These are phyloP conservation scores for Candida railenensis DNA, from an alignment of 805 yeast species.

Conservation along the genomic window DNA sequence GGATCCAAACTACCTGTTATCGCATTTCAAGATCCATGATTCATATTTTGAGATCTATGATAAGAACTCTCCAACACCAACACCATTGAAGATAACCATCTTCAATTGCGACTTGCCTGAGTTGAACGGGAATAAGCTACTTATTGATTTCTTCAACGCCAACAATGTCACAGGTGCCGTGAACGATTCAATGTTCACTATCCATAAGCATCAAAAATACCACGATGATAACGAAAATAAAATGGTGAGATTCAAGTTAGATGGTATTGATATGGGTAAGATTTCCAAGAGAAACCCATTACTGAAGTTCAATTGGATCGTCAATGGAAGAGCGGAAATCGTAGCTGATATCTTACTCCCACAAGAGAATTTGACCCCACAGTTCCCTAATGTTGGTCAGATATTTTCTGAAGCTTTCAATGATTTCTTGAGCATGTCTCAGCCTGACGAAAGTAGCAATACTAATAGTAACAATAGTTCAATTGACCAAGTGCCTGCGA, in stretches of 20 bases:
- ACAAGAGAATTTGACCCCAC: conserved; percentile 23
- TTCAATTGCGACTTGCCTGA: conserved; percentile 67
- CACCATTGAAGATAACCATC: conserved; percentile 50
- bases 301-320: conserved; percentile 67
- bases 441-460: conserved; percentile 1
- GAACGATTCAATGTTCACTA: conserved; percentile 71
- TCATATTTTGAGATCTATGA: conserved; percentile 44
- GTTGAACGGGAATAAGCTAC: conserved; percentile 55
- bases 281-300: conserved; percentile 25
- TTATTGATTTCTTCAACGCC: conserved; percentile 69
- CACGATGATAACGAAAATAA: conserved; percentile 31
- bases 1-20: conserved; percentile 33
- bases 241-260: conserved; percentile 38
- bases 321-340: conserved; percentile 67
- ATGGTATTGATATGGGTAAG: conserved; percentile 39
- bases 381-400: conserved; percentile 20
- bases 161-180: conserved; percentile 70
- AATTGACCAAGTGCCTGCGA: too few relatives aligned
- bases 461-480: conserved; percentile 4
- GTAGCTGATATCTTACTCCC: conserved; percentile 76
- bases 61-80: conserved; percentile 7
- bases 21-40: conserved; percentile 49
- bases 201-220: conserved; percentile 68
- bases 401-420: conserved; percentile 25
- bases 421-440: conserved; percentile 22